A percentile compares a stretch with the other conserved stretches of the same genome.
Evolutionary conservation across 768 basidiomycete species (phyloP).

Genomic region (Solioccasus polychromus): DNA sequence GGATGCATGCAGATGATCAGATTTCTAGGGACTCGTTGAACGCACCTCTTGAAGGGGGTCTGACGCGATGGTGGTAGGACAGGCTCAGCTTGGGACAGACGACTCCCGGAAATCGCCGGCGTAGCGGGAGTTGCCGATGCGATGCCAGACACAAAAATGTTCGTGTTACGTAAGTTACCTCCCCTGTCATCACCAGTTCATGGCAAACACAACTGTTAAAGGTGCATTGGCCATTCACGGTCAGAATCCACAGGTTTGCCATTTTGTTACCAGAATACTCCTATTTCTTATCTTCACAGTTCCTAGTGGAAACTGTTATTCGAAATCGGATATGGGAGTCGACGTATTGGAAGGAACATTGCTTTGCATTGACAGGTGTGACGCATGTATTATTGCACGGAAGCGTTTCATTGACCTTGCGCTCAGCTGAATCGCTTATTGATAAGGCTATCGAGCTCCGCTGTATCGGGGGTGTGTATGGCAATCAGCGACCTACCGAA

Average conservation of each 20-base stretch:
- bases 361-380: conserved; percentile 91
- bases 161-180: too few species aligned
- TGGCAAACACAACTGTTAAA: conserved; percentile 91
- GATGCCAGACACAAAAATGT: too few species aligned
- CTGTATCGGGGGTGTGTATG: conserved; percentile 90
- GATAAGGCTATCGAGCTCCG: conserved; percentile 86
- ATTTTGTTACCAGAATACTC: not conserved
- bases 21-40: too few species aligned
- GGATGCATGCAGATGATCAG: not conserved
- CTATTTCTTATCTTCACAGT: conserved; percentile 46
- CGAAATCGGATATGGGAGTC: conserved; percentile 96
- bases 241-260: conserved; percentile 87
- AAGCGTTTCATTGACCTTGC: conserved; percentile 1
- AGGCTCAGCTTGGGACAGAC: too few species aligned
- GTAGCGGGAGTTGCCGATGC: conserved; percentile 26
- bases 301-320: conserved; percentile 93
- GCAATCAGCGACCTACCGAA: conserved; percentile 91
- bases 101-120: conserved; percentile 23
- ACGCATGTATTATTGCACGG: conserved; percentile 8
- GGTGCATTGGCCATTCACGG: conserved; percentile 93
- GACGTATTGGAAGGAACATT: conserved; percentile 96
- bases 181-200: conserved; percentile 34
- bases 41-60: too few species aligned
- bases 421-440: conserved; percentile 83
- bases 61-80: too few species aligned